Percentiles rank a stretch among this genome's conserved stretches.
These are phyloP conservation scores for Ustilago shanxiensis DNA, from an alignment of 1,284 basidiomycete species.

Conservation along the genomic window DNA sequence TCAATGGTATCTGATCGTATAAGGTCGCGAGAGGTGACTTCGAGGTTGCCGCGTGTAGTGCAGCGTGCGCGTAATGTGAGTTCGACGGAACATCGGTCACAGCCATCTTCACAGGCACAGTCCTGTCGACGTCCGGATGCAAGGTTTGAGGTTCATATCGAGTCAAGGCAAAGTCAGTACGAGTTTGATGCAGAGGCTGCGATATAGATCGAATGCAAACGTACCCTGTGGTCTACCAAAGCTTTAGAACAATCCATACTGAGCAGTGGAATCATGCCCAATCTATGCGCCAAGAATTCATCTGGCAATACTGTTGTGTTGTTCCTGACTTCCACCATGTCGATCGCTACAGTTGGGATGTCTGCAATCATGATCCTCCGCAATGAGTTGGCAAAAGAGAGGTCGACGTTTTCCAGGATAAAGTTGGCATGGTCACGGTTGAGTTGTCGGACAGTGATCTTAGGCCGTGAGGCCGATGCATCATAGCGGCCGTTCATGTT, in stretches of 20 bases:
- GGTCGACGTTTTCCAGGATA: constrained; percentile 66
- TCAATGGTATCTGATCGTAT: constrained; percentile 60
- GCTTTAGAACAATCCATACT: constrained; percentile 72
- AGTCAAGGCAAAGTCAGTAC: neutral
- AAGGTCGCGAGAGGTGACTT: constrained; percentile 77
- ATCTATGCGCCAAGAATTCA: constrained; percentile 95
- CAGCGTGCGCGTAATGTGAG: constrained; percentile 81
- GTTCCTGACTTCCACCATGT: constrained; percentile 91
- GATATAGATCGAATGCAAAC: constrained; percentile 18
- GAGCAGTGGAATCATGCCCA: constrained; percentile 92
- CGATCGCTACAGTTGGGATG: constrained; percentile 78
- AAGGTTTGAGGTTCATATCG: neutral
- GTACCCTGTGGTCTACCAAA: constrained; percentile 65
- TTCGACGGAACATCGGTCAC: constrained; percentile 83
- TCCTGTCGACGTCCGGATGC: constrained; percentile 74
- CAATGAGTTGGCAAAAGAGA: constrained; percentile 68
- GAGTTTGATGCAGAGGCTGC: neutral
- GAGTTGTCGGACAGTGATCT: constrained; percentile 59
- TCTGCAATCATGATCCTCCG: constrained; percentile 68
- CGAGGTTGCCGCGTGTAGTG: constrained; percentile 76
- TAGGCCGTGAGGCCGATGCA: constrained; percentile 44
- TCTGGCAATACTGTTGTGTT: constrained; percentile 96
- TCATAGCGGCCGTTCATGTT: constrained; percentile 51
- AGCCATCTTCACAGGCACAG: constrained; percentile 83
- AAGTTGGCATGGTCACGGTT: constrained; percentile 63